Base-by-base conservation (phyloP, 305 asterid genomes). In the Nicotiana rustica region DNA sequence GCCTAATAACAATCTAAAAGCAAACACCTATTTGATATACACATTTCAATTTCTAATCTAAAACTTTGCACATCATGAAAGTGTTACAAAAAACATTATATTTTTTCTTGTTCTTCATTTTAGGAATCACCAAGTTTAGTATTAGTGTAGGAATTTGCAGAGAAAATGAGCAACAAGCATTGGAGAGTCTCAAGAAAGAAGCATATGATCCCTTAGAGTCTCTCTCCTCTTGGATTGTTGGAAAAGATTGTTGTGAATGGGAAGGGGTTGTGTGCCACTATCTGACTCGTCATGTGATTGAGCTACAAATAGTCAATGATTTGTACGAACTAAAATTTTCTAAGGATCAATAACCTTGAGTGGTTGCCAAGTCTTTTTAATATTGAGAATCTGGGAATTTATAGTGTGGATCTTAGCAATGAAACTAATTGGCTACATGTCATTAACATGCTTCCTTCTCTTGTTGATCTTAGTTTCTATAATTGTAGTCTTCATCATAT, bases 311-410 rank as follows among this genome's bases (percentile, higher is more conserved):
- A 29, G 31, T 2, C 31, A 29, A 1, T 29, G 31, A 29, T 29
- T 29, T 29, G 31, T 2, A 29, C 2, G 25, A 25, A 25, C 25
- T 25, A 25, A 25, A 25, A 25, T 25, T 25, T 25, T 25, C 13
- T 47, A 47, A 47, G 55, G 13, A 47, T 47, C 55, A 47, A 85
- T 2, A 86, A 25, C 57, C 88, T 90, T 13, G 78, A 78, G 3
- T 90, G 92, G 92, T 2, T 36, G 38, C 38, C 38, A 35, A 35
- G 38, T 35, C 38, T 35, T 35, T 35, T 35, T 0, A 36, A 36
- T 36, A 60, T 88, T 33, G 84, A 86, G 81, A 18, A 38, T 6
- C 68, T 89, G 70, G 55, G 83, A 41, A 66, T 86, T 80, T 36
- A 35, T 64, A 0, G 0, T 44, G 86, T 84, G 57, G 17, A 86